Percentiles rank a stretch among this genome's conserved stretches.
Conservation (phyloP, 1,284 basidiomycete species). For the Flammula alnicola region DNA sequence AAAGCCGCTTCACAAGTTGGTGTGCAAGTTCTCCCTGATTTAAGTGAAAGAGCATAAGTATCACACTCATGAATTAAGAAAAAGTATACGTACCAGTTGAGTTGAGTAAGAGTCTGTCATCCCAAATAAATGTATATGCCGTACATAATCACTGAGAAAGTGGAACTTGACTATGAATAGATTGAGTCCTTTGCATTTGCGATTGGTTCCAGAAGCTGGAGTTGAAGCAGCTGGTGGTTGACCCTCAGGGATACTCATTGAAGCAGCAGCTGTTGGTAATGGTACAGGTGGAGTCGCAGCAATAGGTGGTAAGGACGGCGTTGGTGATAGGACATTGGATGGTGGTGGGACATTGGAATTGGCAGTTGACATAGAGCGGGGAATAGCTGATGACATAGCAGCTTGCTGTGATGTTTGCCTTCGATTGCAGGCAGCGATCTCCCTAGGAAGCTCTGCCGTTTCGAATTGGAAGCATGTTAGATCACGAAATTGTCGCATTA, state of each 20-base stretch:
- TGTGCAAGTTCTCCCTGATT: conserved; percentile 25
- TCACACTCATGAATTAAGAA: neutral
- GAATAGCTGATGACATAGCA: no score
- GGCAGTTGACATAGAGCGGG: no score
- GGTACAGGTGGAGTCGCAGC: no score
- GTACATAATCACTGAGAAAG: conserved; percentile 24
- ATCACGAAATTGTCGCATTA: conserved; percentile 22
- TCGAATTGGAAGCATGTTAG: conserved; percentile 17
- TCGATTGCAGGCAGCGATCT: conserved; percentile 18
- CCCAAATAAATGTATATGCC: conserved; percentile 24
- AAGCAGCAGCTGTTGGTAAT: no score
- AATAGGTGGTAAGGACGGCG: no score
- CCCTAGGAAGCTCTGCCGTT: conserved; percentile 32
- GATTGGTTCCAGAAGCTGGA: no score
- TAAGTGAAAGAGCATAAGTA: neutral
- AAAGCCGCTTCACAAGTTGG: conserved; percentile 19
- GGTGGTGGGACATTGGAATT: no score
- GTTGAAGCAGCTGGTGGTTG: no score
- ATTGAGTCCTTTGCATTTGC: conserved; percentile 21
- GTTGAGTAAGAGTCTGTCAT: conserved; percentile 29
- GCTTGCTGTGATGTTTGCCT: conserved; percentile 1
- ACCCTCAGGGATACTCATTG: no score
- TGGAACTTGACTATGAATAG: conserved; percentile 28
- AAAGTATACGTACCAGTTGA: conserved; percentile 24
- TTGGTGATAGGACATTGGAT: no score